These are phyloP conservation scores for Tolypocladium inflatum DNA, from an alignment of 2,329 filamentous ascomycete genomes.

Conservation along the genomic window DNA sequence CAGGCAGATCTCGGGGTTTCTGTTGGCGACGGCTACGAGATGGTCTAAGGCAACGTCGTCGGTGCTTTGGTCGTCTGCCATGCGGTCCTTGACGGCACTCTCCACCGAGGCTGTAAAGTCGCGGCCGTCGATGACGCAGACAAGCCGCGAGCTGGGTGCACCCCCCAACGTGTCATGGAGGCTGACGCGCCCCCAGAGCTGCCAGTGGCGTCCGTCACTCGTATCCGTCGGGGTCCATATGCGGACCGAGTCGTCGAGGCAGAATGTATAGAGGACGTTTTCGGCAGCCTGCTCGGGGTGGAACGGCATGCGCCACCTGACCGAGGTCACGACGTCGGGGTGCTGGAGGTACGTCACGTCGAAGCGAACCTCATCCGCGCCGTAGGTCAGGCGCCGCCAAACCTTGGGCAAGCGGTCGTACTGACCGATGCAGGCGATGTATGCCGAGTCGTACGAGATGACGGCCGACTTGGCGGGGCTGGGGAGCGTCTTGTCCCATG, in stretches of 20 bases:
- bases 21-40: slow-evolving; percentile 76
- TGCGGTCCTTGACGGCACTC: slow-evolving; percentile 54
- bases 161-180: slow-evolving; percentile 59
- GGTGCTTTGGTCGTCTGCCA: slow-evolving; percentile 45
- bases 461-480: slow-evolving; percentile 63
- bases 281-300: slow-evolving; percentile 70
- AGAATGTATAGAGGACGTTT: slow-evolving; percentile 85
- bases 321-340: slow-evolving; percentile 64
- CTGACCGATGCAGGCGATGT: slow-evolving; percentile 72
- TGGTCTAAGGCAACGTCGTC: slow-evolving; percentile 71
- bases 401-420: slow-evolving; percentile 83
- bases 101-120: slow-evolving; percentile 74
- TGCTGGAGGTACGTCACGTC: slow-evolving; percentile 89
- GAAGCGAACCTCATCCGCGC: slow-evolving; percentile 73
- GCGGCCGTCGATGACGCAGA: slow-evolving; percentile 73
- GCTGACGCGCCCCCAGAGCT: slow-evolving; percentile 75
- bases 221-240: slow-evolving; percentile 76
- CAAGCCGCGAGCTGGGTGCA: slow-evolving; percentile 21
- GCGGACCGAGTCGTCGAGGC: slow-evolving; percentile 68
- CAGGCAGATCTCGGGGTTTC: slow-evolving; percentile 77
- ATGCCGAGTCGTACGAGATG: slow-evolving; percentile 78
- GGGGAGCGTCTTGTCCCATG: slow-evolving; percentile 70
- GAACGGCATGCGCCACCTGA: slow-evolving; percentile 77
- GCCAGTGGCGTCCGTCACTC: slow-evolving; percentile 60
- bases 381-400: slow-evolving; percentile 82